Evolutionary conservation across 768 basidiomycete species (phyloP).

Genomic region (Rhizopogon sp.): DNA sequence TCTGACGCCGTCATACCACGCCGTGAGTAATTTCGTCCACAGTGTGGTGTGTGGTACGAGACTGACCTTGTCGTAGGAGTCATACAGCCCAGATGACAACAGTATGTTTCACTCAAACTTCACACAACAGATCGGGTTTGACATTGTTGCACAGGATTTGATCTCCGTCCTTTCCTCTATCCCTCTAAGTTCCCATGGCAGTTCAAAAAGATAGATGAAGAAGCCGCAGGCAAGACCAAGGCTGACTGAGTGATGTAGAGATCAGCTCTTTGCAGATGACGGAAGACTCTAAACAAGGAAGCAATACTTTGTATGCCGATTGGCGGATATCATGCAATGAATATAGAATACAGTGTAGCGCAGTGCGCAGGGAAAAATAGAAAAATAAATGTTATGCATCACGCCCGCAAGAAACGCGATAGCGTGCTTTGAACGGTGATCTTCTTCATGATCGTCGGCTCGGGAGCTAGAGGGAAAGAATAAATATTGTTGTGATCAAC

Average conservation of each 20-base stretch:
- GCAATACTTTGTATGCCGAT: neutral
- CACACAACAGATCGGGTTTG: neutral
- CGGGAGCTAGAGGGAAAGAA: conserved; percentile 46
- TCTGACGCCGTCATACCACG: conserved; percentile 89
- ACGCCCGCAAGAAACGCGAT: conserved; percentile 64
- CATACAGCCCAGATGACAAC: conserved; percentile 96
- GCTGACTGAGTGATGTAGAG: conserved; percentile 34
- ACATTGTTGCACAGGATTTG: conserved; percentile 60
- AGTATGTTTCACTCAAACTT: conserved; percentile 42
- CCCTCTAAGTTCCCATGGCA: conserved; percentile 95
- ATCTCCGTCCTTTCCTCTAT: conserved; percentile 94
- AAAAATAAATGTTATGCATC: neutral
- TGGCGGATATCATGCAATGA: neutral
- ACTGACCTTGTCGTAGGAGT: conserved; percentile 52
- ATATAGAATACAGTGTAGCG: neutral
- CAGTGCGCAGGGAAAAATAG: neutral
- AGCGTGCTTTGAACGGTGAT: conserved; percentile 71
- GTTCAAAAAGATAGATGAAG: conserved; percentile 90
- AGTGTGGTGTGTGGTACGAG: no score
- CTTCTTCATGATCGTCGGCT: conserved; percentile 91
- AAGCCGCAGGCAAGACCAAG: conserved; percentile 54
- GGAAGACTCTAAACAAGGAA: neutral
- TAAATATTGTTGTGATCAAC: neutral
- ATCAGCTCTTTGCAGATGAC: conserved; percentile 10
- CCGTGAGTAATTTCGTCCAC: conserved; percentile 45